Conservation (phyloP, 768 basidiomycete species). For the Mycena latifolia region DNA sequence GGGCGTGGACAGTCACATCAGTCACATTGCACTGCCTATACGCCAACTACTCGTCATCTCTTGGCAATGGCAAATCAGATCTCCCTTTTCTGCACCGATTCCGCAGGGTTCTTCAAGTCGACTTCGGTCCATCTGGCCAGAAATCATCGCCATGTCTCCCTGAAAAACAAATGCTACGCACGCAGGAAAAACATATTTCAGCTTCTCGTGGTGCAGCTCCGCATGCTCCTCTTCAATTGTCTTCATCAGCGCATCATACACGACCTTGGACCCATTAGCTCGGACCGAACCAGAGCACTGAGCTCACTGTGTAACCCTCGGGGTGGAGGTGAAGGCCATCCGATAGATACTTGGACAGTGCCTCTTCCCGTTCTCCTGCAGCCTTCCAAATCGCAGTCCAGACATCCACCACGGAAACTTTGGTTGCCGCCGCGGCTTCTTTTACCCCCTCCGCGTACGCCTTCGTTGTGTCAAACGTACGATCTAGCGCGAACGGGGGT, state of each 20-base stretch:
- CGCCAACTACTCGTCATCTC: not conserved
- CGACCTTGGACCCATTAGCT: constrained; percentile 56
- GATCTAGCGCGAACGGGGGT: constrained; percentile 67
- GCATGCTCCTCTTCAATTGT: constrained; percentile 71
- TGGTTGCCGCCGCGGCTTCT: constrained; percentile 66
- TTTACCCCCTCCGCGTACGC: constrained; percentile 79
- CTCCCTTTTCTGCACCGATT: constrained; percentile 14
- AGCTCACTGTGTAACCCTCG: constrained; percentile 78
- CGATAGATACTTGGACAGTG: constrained; percentile 62
- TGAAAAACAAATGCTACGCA: constrained; percentile 52
- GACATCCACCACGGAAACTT: constrained; percentile 77
- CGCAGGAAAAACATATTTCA: constrained; percentile 70
- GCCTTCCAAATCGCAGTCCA: constrained; percentile 83
- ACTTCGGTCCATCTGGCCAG: constrained; percentile 49
- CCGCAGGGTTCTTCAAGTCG: not conserved
- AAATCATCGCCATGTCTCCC: not conserved
- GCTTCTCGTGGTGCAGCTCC: constrained; percentile 74
- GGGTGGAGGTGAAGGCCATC: constrained; percentile 88
- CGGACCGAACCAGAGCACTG: not conserved
- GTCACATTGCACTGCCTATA: not conserved
- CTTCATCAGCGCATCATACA: constrained; percentile 72
- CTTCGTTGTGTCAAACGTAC: constrained; percentile 71
- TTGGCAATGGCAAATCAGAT: too few relatives aligned
- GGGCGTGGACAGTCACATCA: constrained; percentile 35
- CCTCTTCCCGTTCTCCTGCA: constrained; percentile 70